phyloP scores from a whole-genome alignment of 2,329 filamentous ascomycete genomes.

The Scedosporium apiospermum region DNA sequence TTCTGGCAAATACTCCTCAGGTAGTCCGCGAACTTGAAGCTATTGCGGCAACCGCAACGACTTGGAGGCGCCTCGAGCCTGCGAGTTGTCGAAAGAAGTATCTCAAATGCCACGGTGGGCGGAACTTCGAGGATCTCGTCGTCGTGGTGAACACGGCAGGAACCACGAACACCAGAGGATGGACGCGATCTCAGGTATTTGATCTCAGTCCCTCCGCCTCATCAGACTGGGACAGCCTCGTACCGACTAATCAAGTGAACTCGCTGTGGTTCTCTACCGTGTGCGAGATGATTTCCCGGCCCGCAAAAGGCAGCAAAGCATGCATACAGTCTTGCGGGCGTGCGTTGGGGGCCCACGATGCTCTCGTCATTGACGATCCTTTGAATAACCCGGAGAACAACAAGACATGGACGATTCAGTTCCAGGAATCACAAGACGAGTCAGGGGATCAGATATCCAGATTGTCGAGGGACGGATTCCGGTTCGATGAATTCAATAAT shows the following conservation, averaged over 20 bases:
- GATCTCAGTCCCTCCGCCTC: background rate
- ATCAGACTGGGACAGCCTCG: background rate
- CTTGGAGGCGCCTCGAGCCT: background rate
- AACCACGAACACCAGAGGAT: background rate
- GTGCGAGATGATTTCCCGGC: background rate
- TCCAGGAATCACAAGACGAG: background rate
- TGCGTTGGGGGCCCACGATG: background rate
- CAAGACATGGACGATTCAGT: background rate
- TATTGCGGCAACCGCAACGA: background rate
- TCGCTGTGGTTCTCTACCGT: constrained; percentile 4
- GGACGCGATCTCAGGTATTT: constrained; percentile 3
- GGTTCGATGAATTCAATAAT: constrained; percentile 2
- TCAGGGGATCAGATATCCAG: background rate
- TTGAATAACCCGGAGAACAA: background rate
- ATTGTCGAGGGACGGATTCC: background rate
- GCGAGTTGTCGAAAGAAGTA: background rate
- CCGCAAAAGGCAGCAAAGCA: background rate
- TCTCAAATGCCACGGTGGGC: background rate
- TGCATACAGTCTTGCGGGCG: constrained; percentile 1
- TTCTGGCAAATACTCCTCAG: background rate
- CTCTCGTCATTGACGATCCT: background rate
- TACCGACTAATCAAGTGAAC: constrained; percentile 2
- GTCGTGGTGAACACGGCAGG: constrained; percentile 1
- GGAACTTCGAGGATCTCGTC: constrained; percentile 2
- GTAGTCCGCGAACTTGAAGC: background rate